Evolutionary conservation across 78 protist genomes (phyloP), one percentile per base, ranked within the genome.

Genomic region (Emiliania huxleyi): DNA sequence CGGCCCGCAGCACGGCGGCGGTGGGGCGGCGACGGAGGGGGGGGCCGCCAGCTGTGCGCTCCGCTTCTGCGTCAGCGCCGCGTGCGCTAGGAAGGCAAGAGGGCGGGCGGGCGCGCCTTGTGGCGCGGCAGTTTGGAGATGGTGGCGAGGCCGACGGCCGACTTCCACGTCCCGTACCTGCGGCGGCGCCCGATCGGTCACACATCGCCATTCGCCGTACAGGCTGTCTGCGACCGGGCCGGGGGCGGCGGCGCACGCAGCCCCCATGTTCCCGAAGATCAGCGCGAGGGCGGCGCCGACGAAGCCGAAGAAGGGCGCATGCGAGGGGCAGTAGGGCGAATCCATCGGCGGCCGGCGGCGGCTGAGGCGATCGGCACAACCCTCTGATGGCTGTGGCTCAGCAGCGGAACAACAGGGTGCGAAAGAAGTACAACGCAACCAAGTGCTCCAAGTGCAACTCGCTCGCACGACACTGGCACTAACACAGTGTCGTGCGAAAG

Each of bases 191-290:
- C n/a, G n/a, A 52, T 15, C 29, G 15, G 62, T 52, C 8, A 19
- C 62, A 52, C 8, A 52, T 15, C 8, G 62, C 62, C 62, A 52
- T 52, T 15, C 8, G 62, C 62, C 8, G 62, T 52, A 15, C 8
- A 15, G 62, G 29, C 15, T 15, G 29, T 19, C 29, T 52, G 62
- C 62, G 62, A 52, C 29, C 62, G 62, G 62, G 62, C 62, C 15
- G 62, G 29, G 29, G 29, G 62, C 62, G 15, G 8, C 29, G 29
- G 15, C 62, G 8, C 62, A 52, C 26, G 87, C 87, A 46, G 87
- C 87, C n/a, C 87, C 87, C 87, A 77, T 77, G 87, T 77, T 77
- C 29, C 87, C 87, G 33, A 77, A 77, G 46, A 77, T 46, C 25
- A 77, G 46, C 48, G 87, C 87, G n/a, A 40, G 21, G 46, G 87